Evolutionary conservation across 305 asterid genomes (phyloP), one percentile per base, ranked within the genome.

Genomic region (Solanum hybrid): DNA sequence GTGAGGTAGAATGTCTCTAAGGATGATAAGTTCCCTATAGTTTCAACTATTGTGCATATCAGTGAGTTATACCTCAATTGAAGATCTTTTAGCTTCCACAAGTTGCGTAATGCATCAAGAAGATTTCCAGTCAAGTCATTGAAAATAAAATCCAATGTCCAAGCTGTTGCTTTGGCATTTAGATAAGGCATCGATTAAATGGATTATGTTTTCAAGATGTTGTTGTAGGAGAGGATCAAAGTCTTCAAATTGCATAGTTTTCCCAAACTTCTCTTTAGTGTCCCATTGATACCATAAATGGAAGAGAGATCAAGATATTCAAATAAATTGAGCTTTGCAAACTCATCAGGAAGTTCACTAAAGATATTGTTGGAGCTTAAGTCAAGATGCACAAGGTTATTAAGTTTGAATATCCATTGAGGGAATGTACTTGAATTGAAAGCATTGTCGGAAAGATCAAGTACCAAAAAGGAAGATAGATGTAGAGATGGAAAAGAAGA

Each of bases 401-500:
- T 91, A 26, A 92, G 45, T 32, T 89, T 89, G 79, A 91, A 90
- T 15, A 92, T 20, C 94, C 92, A 90, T 8, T 24, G 39, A 57
- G 95, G 95, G 27, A 92, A 33, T 11, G 7, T n/a, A 5, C 87
- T 77, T 17, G 93, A 87, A 87, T 89, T 90, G 90, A 93, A 86
- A 12, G 13, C 75, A 61, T 90, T 93, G 68, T 29, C 68, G 33
- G 93, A 85, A 72, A 93, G 91, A 80, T 93, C 92, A 70, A 92
- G 90, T 3, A 88, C 79, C 10, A 78, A 51, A 86, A 93, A 93
- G 76, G 93, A 92, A 33, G 93, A 84, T 9, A 93, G 78, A 79
- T 92, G 92, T n/a, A 91, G 29, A 29, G 20, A 90, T 22, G 86
- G 89, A 88, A 91, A 89, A 57, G 86, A 90, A 31, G 31, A 3